Conservation (phyloP, 768 basidiomycete species). For the Xerocomellus dryophilus region DNA sequence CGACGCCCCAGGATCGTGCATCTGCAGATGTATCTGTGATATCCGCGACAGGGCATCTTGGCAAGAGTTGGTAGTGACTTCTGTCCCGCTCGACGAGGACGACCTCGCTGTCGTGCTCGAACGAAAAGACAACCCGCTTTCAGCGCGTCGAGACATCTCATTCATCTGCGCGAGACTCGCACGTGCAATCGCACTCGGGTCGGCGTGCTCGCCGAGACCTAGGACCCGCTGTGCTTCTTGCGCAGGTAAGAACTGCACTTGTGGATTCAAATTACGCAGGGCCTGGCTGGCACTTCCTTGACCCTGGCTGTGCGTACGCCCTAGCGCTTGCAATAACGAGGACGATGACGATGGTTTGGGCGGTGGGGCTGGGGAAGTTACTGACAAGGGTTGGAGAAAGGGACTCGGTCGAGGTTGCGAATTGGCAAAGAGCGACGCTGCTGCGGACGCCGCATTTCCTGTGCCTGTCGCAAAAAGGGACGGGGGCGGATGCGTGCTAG, state of each 20-base stretch:
- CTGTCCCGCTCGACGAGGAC: constrained; percentile 15
- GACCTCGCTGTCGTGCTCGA: constrained; percentile 22
- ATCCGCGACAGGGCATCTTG: constrained; percentile 53
- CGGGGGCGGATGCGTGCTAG: constrained; percentile 32
- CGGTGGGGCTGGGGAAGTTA: constrained; percentile 19
- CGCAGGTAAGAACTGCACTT: constrained; percentile 49
- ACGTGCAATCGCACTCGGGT: constrained; percentile 55
- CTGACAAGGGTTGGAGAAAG: constrained; percentile 23
- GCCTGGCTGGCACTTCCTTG: constrained; percentile 5
- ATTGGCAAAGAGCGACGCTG: constrained; percentile 18
- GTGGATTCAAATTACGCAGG: constrained; percentile 10
- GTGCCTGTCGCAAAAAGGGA: constrained; percentile 23
- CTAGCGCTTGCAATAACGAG: constrained; percentile 27
- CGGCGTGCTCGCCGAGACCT: constrained; percentile 41
- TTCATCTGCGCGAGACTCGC: constrained; percentile 76
- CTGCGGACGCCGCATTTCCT: constrained; percentile 13
- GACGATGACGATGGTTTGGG: constrained; percentile 18
- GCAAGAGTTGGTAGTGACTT: constrained; percentile 13
- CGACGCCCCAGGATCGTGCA: constrained; percentile 30
- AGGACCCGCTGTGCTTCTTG: constrained; percentile 54
- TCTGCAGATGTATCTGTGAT: constrained; percentile 46
- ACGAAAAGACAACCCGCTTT: constrained; percentile 33
- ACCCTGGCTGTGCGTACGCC: constrained; percentile 11
- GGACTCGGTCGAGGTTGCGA: constrained; percentile 30
- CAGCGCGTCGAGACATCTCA: constrained; percentile 66